Base-by-base conservation (phyloP, 2,329 filamentous ascomycete species). In the Fusarium compactum region DNA sequence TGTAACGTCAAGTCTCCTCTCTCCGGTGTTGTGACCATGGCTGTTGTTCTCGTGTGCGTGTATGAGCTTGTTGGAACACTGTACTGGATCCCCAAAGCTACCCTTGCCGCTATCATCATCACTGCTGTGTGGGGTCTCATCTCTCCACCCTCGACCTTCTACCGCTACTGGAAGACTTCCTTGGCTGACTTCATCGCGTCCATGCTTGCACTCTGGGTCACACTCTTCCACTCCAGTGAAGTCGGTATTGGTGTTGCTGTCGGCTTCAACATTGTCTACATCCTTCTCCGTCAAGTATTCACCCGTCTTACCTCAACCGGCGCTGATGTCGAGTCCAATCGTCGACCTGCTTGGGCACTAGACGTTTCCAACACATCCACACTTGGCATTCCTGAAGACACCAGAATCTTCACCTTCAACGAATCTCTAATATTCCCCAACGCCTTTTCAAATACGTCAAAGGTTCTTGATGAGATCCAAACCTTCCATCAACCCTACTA, bases 41-140 rank as follows among this genome's bases (percentile, higher is more conserved):
- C 84, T 7, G 87, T 90, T 50, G 87, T 91, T 20, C 79, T 91
- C 10, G 77, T 91, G 3, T 88, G 85, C 22, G 85, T 91, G 27
- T 91, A 88, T 73, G 84, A 88, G 62, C 84, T 91, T 40, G 86
- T 86, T 0, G 86, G 85, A 0, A 85, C 87, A 0, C 82, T 92
- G 0, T 90, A 89, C 78, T 92, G 88, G 87, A 88, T 91, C n/a
- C 89, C 90, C 2, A 90, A 90, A 70, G 84, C 89, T 0, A 90
- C 87, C 0, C 82, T 91, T 2, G 85, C 89, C 1, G 89, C 89
- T 4, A 90, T 91, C 65, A 90, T 91, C 67, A 90, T 91, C 69
- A 88, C 86, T 63, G 89, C 89, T 8, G 88, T 91, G 1, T 86
- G 86, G 78, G 87, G 89, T 41, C 81, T 91, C 9, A 87, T 91